A percentile compares a stretch with the other conserved stretches of the same genome.
Evolutionary conservation across 805 yeast genomes (phyloP).

Genomic region (Komagataella pastoris): DNA sequence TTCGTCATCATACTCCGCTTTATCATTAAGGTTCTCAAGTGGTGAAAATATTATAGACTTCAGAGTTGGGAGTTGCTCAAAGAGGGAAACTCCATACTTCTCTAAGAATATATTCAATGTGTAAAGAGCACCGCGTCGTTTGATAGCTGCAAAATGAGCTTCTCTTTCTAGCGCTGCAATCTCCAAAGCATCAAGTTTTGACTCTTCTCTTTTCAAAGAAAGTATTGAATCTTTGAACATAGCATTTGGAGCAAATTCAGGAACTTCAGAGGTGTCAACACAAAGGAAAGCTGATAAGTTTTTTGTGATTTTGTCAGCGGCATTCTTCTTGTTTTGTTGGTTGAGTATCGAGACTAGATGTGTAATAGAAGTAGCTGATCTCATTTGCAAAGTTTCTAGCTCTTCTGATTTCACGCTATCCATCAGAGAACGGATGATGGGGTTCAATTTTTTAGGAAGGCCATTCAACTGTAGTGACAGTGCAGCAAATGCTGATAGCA

Average conservation of each 20-base stretch:
- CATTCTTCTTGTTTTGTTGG: slow-evolving; percentile 44
- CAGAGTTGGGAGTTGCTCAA: slow-evolving; percentile 54
- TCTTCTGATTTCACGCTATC: slow-evolving; percentile 78
- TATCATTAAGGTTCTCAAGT: slow-evolving; percentile 20
- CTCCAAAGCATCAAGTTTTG: slow-evolving; percentile 46
- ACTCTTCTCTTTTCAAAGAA: slow-evolving; percentile 71
- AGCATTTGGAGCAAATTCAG: slow-evolving; percentile 68
- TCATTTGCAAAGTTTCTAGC: slow-evolving; percentile 46
- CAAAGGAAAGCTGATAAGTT: slow-evolving; percentile 88
- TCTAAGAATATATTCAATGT: slow-evolving; percentile 50
- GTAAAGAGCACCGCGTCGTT: slow-evolving; percentile 72
- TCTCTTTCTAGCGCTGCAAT: slow-evolving; percentile 47
- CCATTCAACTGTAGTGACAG: slow-evolving; percentile 50
- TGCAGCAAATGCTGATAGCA: slow-evolving; percentile 67
- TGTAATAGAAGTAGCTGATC: slow-evolving; percentile 62
- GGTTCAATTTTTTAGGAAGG: slow-evolving; percentile 81
- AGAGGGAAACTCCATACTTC: slow-evolving; percentile 38
- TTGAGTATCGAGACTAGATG: slow-evolving; percentile 48
- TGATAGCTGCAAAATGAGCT: slow-evolving; percentile 61
- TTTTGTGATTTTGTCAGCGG: slow-evolving; percentile 79
- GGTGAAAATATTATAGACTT: slow-evolving; percentile 55
- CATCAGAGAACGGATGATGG: slow-evolving; percentile 82
- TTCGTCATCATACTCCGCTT: slow-evolving; percentile 21
- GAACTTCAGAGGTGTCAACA: slow-evolving; percentile 92
- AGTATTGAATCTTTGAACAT: slow-evolving; percentile 40